phyloP scores from a whole-genome alignment of 208 protist species.

The Histomonas meleagridis region DNA sequence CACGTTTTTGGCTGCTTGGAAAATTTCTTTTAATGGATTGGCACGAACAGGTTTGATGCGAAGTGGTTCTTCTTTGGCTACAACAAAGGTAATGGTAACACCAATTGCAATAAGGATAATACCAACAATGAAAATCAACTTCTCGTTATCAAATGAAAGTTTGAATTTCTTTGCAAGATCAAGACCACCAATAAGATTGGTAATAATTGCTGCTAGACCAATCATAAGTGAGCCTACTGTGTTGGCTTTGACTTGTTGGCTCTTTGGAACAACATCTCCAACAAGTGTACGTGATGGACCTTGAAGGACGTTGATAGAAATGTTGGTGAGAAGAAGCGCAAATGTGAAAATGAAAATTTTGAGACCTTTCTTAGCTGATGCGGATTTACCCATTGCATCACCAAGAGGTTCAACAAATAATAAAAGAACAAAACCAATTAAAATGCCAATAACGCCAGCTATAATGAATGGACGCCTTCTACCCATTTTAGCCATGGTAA shows the following conservation, averaged over 20 bases:
- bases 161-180: not conserved
- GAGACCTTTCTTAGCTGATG: not conserved
- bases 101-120: not conserved
- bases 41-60: not conserved
- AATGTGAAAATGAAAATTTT: not conserved
- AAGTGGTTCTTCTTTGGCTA: not conserved
- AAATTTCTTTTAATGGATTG: conserved; percentile 8
- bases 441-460: not conserved
- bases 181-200: not conserved
- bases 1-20: not conserved
- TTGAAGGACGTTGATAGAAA: not conserved
- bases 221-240: not conserved
- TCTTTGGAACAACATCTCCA: not conserved
- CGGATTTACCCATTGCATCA: not conserved
- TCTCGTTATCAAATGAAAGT: not conserved
- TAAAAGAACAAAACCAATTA: not conserved
- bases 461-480: not conserved
- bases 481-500: not conserved
- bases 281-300: not conserved
- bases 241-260: not conserved
- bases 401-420: not conserved
- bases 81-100: not conserved
- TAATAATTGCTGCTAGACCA: not conserved
- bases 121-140: not conserved
- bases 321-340: not conserved